Evolutionary conservation across 768 basidiomycete species (phyloP), one percentile per base, ranked within the genome.

Genomic region (Rhizopogon salebrosus): DNA sequence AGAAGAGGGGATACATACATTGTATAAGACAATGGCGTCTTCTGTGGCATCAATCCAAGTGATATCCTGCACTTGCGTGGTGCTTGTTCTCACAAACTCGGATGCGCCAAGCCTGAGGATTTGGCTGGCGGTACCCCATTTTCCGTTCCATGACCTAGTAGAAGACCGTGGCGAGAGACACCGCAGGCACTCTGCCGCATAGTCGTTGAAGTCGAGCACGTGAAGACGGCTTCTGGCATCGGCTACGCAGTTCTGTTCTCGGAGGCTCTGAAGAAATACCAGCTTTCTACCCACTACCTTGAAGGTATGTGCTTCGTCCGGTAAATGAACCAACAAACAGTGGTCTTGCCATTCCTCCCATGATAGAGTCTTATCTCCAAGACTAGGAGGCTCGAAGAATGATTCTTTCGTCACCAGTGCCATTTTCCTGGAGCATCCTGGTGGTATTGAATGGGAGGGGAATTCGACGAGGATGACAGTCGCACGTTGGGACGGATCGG

Each of bases 21-120:
- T 63, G 55, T 83, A 73, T 49, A 85, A 61, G 49, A 83, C 67
- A 18, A 84, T 72, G 51, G 83, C 82, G 56, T 85, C 83, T 62
- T 84, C 83, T 10, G 80, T 84, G 37, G 76, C 75, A 37, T 74
- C 70, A 51, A 83, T 67, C 63, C 74, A 76, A 34, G 81, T 76
- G 49, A 84, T 72, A 34, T 65, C 68, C 45, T 74, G 67, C 8
- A 73, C 69, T 53, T 76, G 72, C 3, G 77, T 74, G 14, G 76
- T 79, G 49, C 71, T 70, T 13, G 67, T 70, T 45, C 64, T 57
- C 2, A 68, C 60, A 46, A 63, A 68, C 31, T 50, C 58, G 14
- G 60, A 50, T 27, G 56, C 61, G n/a, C 66, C 57, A 51, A 61
- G 59, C 41, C 26, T 49, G 49, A 70, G 63, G 29, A 69, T 50